Evolutionary conservation across 306 rosid genomes (phyloP), one percentile per base, ranked within the genome.

Genomic region (Abrus precatorius): DNA sequence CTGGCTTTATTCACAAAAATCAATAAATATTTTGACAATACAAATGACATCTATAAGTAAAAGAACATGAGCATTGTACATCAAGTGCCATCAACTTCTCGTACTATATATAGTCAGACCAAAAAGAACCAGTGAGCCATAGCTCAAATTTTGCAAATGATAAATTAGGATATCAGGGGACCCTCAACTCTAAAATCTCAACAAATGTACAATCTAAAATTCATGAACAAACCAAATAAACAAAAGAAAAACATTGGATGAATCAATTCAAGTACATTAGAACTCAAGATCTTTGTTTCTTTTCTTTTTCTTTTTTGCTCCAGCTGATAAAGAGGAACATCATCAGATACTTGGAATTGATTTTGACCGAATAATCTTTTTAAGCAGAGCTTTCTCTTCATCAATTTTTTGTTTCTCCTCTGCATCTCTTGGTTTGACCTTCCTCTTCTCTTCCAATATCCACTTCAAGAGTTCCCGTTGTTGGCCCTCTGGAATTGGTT

Each of bases 391-490:
- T 88, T 95, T 93, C 90, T 93, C 98, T 72, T 93, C 93, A 38
- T 95, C 98, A 9, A 93, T 76, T 68, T 76, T 89, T 44, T 74
- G 89, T 90, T 90, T 93, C 87, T 93, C 98, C 74, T 89, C 90
- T 0, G 90, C 89, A 53, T 88, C 89, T 72, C 82, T 90, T 10
- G 97, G 83, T 45, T 93, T 93, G 56, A 89, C 70, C 91, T 92
- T 92, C 82, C 98, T 91, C 83, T 95, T 95, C 84, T 93, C 97
- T 81, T 96, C 98, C 89, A 96, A 77, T 28, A 96, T 90, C 98
- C 98, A 92, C 89, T 93, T 93, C 85, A 92, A 90, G 69, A 86
- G 88, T 54, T 92, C 90, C 0, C 88, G 93, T 70, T 93, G 98
- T 84, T 89, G 97, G 84, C 69, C 71, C 86, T 86, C 94, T 1